Evolutionary conservation across 2,329 filamentous ascomycete genomes (phyloP), one percentile per base, ranked within the genome.

Genomic region (Phyllosticta citriasiana): DNA sequence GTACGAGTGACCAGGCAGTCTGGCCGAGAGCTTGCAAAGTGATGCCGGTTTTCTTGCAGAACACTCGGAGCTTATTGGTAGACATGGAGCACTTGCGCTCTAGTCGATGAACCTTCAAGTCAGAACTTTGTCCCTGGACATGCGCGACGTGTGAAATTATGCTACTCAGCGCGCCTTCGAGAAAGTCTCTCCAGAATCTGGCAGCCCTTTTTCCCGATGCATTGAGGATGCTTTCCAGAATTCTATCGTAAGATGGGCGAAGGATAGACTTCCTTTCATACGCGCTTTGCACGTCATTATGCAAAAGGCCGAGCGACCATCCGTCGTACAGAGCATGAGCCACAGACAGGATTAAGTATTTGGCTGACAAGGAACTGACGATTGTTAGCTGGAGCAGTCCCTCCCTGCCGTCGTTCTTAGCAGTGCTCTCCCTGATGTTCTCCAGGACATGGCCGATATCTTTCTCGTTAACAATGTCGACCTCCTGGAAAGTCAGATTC

Each of bases 261-360:
- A 71, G 47, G 2, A 66, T 65, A 10, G 76, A 70, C 0, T 70
- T 64, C 4, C 77, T 76, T 4, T 76, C 55, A 64, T 95, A 96
- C 1, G 86, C 84, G n/a, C 73, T 77, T 16, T 79, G 73, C 0
- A 96, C 80, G 67, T 94, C 85, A 53, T 81, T 77, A 66, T 94
- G 90, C 1, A 97, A 73, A 16, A 95, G 75, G 3, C 79, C 78
- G 12, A 97, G 80, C 2, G 91, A 96, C 83, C 87, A 91, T 0
- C 92, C 92, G 69, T 97, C 92, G 66, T 97, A 97, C 22, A 96
- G 79, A 1, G 91, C 90, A 73, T 97, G 92, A 0, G 91, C 82
- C 50, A 96, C 85, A 0, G 90, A 92, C 1, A 97, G 71, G 4
- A 83, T 62, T n/a, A 84, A 67, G 61, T 80, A 81, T 2, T 59